Evolutionary conservation across 768 basidiomycete species (phyloP), one percentile per base, ranked within the genome.

Genomic region (Inosperma sp.): DNA sequence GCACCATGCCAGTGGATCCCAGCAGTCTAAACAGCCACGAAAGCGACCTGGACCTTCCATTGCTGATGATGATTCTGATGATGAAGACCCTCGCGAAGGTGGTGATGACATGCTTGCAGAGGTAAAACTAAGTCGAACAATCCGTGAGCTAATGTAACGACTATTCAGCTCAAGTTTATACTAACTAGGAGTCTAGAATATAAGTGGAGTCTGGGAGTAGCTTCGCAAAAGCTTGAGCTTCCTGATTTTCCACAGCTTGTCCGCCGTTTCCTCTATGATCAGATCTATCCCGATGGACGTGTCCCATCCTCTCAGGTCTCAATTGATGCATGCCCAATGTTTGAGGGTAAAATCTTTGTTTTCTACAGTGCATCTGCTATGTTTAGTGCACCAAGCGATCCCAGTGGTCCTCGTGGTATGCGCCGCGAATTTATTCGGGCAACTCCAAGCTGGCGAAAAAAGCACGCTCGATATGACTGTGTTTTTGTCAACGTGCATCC

Each of bases 341-440:
- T 46, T 7, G n/a, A n/a, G n/a, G n/a, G n/a, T n/a, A n/a, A n/a
- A n/a, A n/a, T n/a, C n/a, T n/a, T n/a, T n/a, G n/a, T 64, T 6
- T 70, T 58, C 40, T 53, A 58, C 33, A 69, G 68, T n/a, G 69
- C 67, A 1, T 25, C 55, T n/a, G 60, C 69, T 3, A 51, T 33
- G 0, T 71, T 63, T 41, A 65, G 63, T 56, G 64, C 70, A 9
- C 70, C 71, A 14, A 72, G 71, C 57, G 60, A 72, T 34, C 41
- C 53, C 16, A 65, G 57, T 40, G 68, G 70, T 3, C 45, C 61
- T 25, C 46, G 59, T 2, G 62, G 68, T 2, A 61, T 66, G 65
- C 30, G 49, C 13, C 54, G 51, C 16, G 65, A 71, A 53, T 51
- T 49, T 3, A 70, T 73, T 19, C 51, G 61, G 0, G 51, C 65